Evolutionary conservation across 1,139 yeast species (phyloP), one percentile per base, ranked within the genome.

Genomic region (Geotrichum aggregatum): DNA sequence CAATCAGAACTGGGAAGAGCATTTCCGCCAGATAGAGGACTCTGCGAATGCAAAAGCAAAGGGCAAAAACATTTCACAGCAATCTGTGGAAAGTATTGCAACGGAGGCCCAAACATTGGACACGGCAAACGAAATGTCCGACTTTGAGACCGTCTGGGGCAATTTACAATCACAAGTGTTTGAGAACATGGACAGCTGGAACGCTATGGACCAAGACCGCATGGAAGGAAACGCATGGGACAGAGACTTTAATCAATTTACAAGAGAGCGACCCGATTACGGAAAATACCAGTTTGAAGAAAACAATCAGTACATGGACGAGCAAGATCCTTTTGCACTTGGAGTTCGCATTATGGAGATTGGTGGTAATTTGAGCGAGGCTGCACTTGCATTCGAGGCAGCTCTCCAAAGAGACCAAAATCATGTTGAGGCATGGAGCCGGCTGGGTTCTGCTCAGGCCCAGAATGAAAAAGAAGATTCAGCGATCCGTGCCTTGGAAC

Each of bases 381-480:
- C 98, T 1, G 97, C 96, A 0, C 74, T 92, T 60, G 96, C 97
- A 3, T 92, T 92, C 68, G 98, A 92, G 70, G 97, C 98, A 2
- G 98, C 98, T 0, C 87, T 91, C 33, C 88, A 87, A 68, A 81
- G 82, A 62, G 75, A 88, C 62, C 82, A 88, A n/a, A 73, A 74
- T 39, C 96, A 89, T 64, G 79, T 84, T 3, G 87, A 87, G 67
- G 98, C 98, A 0, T 92, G 98, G 98, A 75, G 87, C 54, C 83
- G 84, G 61, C 73, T 92, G 49, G 98, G 98, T 2, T 86, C 87
- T 60, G 96, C 89, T 10, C 98, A 92, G 71, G 92, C 96, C 1
- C 97, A 89, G 69, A 92, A 92, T 67, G 98, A 92, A 68, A 89
- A 91, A 74, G 98, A 92, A 69, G 79, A 86, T 56, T 92, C 92